Evolutionary conservation across 1,139 yeast species (phyloP), one percentile per base, ranked within the genome.

Genomic region (Meyerozyma carpophila): DNA sequence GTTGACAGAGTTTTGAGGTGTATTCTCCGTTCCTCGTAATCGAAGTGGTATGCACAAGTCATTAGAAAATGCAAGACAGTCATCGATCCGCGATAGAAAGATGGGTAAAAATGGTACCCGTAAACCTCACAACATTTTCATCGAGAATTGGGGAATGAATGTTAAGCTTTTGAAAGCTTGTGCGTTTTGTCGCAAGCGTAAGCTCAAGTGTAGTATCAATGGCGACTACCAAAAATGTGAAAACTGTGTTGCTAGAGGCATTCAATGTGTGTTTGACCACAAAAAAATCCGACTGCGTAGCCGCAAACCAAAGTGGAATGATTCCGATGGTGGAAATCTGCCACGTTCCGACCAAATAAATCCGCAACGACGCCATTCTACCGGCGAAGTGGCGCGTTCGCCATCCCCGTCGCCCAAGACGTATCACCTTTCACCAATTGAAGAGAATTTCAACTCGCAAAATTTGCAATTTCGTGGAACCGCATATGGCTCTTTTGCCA

Each of bases 191-290:
- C 45, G 28, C 34, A 41, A 13, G 43, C 34, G 61, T 2, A 58
- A 57, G 45, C 54, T 53, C 20, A 57, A 54, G 46, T 58, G 62
- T 44, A 53, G 49, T 4, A 45, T 49, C 5, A 26, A 40, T 3
- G 28, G 34, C 3, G 45, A 44, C 20, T 39, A 43, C 20, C 46
- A 32, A n/a, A 41, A 43, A 2, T 58, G 62, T 47, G 57, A 52
- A 27, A 49, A 42, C 27, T 58, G 61, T 43, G 48, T 45, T 38
- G 46, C 45, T 16, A 54, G 53, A 37, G 42, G 46, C 16, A 40
- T 49, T 24, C 51, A 49, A 40, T 58, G 61, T 45, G 36, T 49
- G 1, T 57, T 56, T 40, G 61, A 49, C 34, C 62, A 57, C 44
- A 58, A 56, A 32, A 42, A 40, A 9, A 43, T 51, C 7, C 29